phyloP scores from a whole-genome alignment of 768 basidiomycete genomes.

The Krasilnikovozyma curviuscula region DNA sequence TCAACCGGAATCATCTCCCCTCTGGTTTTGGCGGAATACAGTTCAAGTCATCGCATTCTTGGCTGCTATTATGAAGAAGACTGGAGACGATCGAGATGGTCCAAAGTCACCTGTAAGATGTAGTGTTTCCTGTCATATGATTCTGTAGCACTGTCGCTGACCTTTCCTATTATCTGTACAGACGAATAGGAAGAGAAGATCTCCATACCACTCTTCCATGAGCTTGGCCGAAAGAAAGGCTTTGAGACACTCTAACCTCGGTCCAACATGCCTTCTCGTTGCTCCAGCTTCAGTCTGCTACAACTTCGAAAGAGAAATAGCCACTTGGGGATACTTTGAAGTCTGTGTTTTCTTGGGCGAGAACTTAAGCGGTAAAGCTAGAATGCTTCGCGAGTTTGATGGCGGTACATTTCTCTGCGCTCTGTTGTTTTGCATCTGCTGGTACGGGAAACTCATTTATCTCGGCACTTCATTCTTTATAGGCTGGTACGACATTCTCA shows the following conservation, averaged over 20 bases:
- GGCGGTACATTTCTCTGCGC: not conserved
- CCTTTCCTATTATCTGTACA: too few relatives aligned
- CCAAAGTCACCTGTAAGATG: too few relatives aligned
- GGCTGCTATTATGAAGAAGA: slow-evolving; percentile 76
- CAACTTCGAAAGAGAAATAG: not conserved
- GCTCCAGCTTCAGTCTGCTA: slow-evolving; percentile 52
- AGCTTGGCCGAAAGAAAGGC: too few relatives aligned
- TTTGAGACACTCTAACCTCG: too few relatives aligned
- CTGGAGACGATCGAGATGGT: slow-evolving; percentile 27
- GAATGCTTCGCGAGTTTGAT: slow-evolving; percentile 1
- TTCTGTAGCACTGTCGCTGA: too few relatives aligned
- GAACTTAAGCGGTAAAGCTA: slow-evolving; percentile 39
- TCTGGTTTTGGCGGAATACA: not conserved
- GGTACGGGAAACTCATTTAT: too few relatives aligned
- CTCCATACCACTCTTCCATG: not conserved
- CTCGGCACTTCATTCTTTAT: too few relatives aligned
- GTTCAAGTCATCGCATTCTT: slow-evolving; percentile 49
- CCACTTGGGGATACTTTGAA: not conserved
- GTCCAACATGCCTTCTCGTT: slow-evolving; percentile 73
- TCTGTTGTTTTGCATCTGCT: not conserved
- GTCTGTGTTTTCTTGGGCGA: slow-evolving; percentile 28
- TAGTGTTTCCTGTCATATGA: too few relatives aligned
- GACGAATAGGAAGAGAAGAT: not conserved
- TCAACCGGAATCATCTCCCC: not conserved
- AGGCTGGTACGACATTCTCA: slow-evolving; percentile 35